These are phyloP conservation scores for Aspergillus uvarum DNA, from an alignment of 2,329 filamentous ascomycete genomes.

Conservation along the genomic window DNA sequence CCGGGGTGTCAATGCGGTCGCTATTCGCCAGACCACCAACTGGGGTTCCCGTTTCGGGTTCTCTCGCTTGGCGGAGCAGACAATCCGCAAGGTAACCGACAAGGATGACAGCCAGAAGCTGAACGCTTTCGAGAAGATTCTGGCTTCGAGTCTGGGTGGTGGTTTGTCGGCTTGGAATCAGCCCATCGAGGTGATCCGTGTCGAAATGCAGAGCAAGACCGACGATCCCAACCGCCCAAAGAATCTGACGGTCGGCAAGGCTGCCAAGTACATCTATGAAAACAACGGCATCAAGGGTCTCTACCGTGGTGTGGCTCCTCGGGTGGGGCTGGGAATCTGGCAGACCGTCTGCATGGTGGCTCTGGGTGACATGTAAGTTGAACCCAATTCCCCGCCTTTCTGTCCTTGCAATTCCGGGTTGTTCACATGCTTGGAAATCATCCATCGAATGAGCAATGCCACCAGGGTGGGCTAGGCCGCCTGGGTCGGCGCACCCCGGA, in stretches of 20 bases:
- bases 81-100: conserved; percentile 73
- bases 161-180: conserved; percentile 98
- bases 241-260: conserved; percentile 95
- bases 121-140: conserved; percentile 78
- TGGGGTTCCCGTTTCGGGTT: conserved; percentile 97
- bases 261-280: conserved; percentile 80
- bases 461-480: neutral
- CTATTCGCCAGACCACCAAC: conserved; percentile 98
- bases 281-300: conserved; percentile 86
- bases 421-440: neutral
- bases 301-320: conserved; percentile 91
- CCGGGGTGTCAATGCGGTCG: conserved; percentile 96
- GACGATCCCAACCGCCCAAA: conserved; percentile 96
- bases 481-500: neutral
- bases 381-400: conserved; percentile 4
- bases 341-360: conserved; percentile 99
- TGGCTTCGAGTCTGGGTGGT: conserved; percentile 83
- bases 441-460: neutral
- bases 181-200: conserved; percentile 98
- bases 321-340: conserved; percentile 95
- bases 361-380: conserved; percentile 88
- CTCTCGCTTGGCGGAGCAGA: conserved; percentile 83
- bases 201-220: conserved; percentile 99
- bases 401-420: conserved; percentile 2
- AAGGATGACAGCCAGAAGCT: conserved; percentile 82